Evolutionary conservation across 164 flowering plant species (phyloP), one percentile per base, ranked within the genome.

Genomic region (Amborella trichopoda): DNA sequence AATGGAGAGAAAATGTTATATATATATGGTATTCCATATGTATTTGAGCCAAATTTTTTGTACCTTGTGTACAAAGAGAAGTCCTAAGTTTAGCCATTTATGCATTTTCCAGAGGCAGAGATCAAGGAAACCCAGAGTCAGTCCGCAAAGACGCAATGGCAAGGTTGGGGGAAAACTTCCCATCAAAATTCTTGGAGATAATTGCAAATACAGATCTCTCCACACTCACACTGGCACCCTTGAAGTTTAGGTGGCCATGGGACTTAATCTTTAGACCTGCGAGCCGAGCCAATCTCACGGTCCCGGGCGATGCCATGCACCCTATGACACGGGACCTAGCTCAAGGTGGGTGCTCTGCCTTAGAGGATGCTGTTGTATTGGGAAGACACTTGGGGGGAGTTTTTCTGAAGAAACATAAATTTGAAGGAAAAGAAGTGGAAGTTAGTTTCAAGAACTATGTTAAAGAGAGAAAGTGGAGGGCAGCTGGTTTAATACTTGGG

Each of bases 271-370:
- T 63, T 1, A 63, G 73, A 13, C 56, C 47, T 6, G 6, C 58
- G 0, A 45, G 44, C 43, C 58, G 56, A 18, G 61, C 42, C 0
- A 56, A 45, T 33, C 28, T 71, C 5, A 67, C 72, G n/a, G 68
- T 71, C 26, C 72, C 70, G 0, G 76, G 72, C 0, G 80, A 74
- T 18, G 74, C 80, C 3, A 64, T 75, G 76, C 76, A 75, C 60
- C 74, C 72, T 1, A 75, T 71, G 76, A 65, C 71, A 1, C 76
- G 74, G 1, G 72, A 75, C 32, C 46, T 71, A 0, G 80, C 55
- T 22, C 80, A 69, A 49, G 74, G 74, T 2, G 80, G 66, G 5
- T 59, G 74, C 41, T 3, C 55, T 0, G 66, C 74, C 2, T 52
- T 74, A 4, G 76, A 74, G 23, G 76, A 74, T 20, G 72, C 72